Evolutionary conservation across 768 basidiomycete species (phyloP), one percentile per base, ranked within the genome.

Genomic region (Mycena kentingensis): DNA sequence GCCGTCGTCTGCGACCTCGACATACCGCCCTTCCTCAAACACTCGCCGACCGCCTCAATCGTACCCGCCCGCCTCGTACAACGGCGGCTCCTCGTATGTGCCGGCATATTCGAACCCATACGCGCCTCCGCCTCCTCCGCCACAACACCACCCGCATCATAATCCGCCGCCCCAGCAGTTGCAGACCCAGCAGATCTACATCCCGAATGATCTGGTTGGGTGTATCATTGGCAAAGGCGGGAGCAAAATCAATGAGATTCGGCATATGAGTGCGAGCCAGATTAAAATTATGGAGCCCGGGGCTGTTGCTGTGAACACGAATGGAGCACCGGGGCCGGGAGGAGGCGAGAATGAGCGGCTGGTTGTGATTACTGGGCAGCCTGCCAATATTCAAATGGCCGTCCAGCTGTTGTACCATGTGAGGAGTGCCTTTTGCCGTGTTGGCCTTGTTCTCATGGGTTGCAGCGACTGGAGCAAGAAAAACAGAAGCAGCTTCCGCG

Each of bases 231-330:
- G 97, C 36, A 98, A 98, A 70, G 96, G 92, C 18, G 97, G 97
- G 10, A 86, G 88, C 67, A 99, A 98, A 74, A 99, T 99, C 76
- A 98, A 98, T 65, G 97, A 99, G 73, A 97, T 99, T 58, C 81
- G 97, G 60, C 86, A 93, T 59, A 89, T 93, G 83, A 95, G 92
- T 58, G 88, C 88, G 24, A 96, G 94, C 69, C 88, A 94, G 64
- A 98, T 99, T 71, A 93, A 97, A 73, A 98, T 99, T 48, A 97
- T 96, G 88, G 97, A 99, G 63, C 94, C 96, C 28, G 94, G 93
- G 44, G 91, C 91, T 11, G 78, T 78, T 6, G 84, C 82, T 24
- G 79, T 81, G 3, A 83, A 84, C 16, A 70, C 83, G 63, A 84
- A 85, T 51, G 88, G 87, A 15, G 84, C 82, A 18, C 84, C 89